Evolutionary conservation across 2,329 filamentous ascomycete genomes (phyloP).

Genomic region (Cladosporium sp.): DNA sequence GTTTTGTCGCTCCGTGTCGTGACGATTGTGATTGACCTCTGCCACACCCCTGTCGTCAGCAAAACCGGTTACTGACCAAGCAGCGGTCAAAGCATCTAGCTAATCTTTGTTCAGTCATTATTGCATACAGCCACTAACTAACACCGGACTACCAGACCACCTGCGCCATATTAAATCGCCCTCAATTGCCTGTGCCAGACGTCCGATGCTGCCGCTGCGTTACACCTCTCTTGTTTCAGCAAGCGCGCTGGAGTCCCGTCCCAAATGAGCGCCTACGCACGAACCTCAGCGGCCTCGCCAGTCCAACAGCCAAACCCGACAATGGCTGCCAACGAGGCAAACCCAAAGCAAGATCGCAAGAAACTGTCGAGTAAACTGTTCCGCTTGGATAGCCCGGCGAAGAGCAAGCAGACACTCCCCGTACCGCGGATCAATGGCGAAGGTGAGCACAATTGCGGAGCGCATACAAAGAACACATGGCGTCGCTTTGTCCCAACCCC

Average conservation of each 20-base stretch:
- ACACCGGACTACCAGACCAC: not conserved
- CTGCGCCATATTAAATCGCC: not conserved
- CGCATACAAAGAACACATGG: conserved; percentile 1
- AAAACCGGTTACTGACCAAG: not conserved
- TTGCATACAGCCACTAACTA: not conserved
- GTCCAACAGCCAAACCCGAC: conserved; percentile 5
- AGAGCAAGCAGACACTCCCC: conserved; percentile 6
- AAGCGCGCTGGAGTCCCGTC: conserved; percentile 10
- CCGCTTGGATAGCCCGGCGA: conserved; percentile 13
- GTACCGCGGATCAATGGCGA: conserved; percentile 12
- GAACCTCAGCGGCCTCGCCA: conserved; percentile 13
- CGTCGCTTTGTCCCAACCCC: not conserved
- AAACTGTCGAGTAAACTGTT: conserved; percentile 14
- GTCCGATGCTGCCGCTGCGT: conserved; percentile 6
- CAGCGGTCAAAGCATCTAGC: not conserved
- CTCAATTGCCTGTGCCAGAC: not conserved
- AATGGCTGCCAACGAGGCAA: conserved; percentile 2
- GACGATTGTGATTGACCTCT: not conserved
- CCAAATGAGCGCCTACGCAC: conserved; percentile 12
- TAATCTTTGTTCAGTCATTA: not conserved
- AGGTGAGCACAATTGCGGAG: conserved; percentile 14
- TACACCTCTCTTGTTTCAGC: conserved; percentile 13
- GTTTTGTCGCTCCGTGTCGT: not conserved
- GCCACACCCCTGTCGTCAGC: not conserved
- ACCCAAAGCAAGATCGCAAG: conserved; percentile 9